Evolutionary conservation across 805 yeast species (phyloP).

Genomic region (Barnettozyma siamensis): DNA sequence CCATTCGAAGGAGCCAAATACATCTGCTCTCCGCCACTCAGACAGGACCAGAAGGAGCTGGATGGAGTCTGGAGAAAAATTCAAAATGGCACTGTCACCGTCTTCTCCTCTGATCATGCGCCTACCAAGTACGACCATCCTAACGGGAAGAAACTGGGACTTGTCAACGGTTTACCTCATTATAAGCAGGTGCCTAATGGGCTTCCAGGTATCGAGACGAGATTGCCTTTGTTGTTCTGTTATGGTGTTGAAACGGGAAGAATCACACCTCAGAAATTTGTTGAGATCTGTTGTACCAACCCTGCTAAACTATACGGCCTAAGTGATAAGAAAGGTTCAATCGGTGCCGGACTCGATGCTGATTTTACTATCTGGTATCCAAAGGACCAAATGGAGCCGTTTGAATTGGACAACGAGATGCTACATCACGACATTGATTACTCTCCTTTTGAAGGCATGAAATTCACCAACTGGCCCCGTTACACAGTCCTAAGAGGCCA

Average conservation of each 20-base stretch:
- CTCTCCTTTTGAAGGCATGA: conserved; percentile 36
- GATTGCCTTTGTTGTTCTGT: conserved; percentile 38
- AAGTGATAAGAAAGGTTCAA: conserved; percentile 34
- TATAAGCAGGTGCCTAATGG: conserved; percentile 44
- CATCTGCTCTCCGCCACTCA: conserved; percentile 45
- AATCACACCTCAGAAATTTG: conserved; percentile 37
- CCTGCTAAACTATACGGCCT: conserved; percentile 43
- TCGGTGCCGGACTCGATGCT: conserved; percentile 43
- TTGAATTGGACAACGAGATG: conserved; percentile 25
- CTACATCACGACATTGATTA: conserved; percentile 35
- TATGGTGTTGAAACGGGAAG: conserved; percentile 38
- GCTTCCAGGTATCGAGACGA: conserved; percentile 43
- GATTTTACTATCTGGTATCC: conserved; percentile 46
- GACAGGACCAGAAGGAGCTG: conserved; percentile 34
- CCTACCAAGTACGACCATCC: conserved; percentile 38
- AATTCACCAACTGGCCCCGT: conserved; percentile 41
- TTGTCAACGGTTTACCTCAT: conserved; percentile 34
- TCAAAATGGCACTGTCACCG: conserved; percentile 42
- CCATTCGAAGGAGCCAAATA: conserved; percentile 43
- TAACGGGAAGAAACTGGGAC: conserved; percentile 38
- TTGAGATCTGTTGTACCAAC: conserved; percentile 39
- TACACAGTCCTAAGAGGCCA: conserved; percentile 36
- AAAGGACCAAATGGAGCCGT: conserved; percentile 25
- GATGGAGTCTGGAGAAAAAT: conserved; percentile 41
- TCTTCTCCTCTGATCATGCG: conserved; percentile 42